These are phyloP conservation scores for Phytophthora pini DNA, from an alignment of 352 stramenopile genomes.

Conservation along the genomic window DNA sequence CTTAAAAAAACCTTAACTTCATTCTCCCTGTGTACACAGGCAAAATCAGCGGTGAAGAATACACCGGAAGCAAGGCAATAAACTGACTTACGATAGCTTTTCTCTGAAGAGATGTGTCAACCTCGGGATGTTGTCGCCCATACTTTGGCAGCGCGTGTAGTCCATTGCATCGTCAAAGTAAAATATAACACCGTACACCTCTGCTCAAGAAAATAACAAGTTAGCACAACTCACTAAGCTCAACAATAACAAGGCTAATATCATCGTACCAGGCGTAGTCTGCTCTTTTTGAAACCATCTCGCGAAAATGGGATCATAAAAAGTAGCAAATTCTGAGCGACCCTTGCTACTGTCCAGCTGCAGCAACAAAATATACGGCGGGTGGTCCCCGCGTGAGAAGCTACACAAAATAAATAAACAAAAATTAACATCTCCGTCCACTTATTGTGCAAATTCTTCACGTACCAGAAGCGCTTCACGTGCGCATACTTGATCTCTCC, in stretches of 20 bases:
- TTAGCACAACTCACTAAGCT: background rate
- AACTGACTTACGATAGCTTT: slow-evolving; percentile 47
- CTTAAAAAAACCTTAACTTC: slow-evolving; percentile 26
- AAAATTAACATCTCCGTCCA: background rate
- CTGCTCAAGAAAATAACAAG: slow-evolving; percentile 28
- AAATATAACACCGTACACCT: slow-evolving; percentile 66
- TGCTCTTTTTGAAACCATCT: slow-evolving; percentile 35
- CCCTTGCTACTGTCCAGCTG: slow-evolving; percentile 42
- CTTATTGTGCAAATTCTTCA: background rate
- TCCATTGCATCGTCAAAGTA: slow-evolving; percentile 73
- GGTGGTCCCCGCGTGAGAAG: slow-evolving; percentile 31
- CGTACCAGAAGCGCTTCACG: slow-evolving; percentile 52
- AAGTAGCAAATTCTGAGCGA: slow-evolving; percentile 45
- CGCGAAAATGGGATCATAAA: slow-evolving; percentile 69
- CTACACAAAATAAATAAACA: slow-evolving; percentile 18
- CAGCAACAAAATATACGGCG: slow-evolving; percentile 66
- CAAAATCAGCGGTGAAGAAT: background rate
- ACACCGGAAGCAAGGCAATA: background rate
- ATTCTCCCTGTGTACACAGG: slow-evolving; percentile 26
- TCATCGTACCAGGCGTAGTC: slow-evolving; percentile 41
- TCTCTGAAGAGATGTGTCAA: slow-evolving; percentile 43
- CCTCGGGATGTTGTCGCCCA: slow-evolving; percentile 46
- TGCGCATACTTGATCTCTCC: slow-evolving; percentile 48
- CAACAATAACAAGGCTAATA: background rate
- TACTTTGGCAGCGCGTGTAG: slow-evolving; percentile 68